Percentiles rank a stretch among this genome's conserved stretches.
Conservation (phyloP, 805 yeast species). For the Suhomyces vadensis region DNA sequence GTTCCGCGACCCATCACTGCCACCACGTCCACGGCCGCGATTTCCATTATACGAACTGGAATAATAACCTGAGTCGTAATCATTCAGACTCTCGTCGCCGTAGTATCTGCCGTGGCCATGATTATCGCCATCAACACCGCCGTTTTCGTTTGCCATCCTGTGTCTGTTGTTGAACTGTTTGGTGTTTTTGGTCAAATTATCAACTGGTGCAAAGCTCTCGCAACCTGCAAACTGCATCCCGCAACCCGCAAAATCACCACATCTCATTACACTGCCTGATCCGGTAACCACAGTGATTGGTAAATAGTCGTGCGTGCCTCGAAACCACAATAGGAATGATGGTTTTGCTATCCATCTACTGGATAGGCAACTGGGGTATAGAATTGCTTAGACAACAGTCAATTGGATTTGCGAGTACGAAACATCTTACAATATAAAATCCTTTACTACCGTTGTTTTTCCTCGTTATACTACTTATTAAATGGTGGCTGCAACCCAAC, state of each 20-base stretch:
- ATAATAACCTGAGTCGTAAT: not conserved
- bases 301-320: constrained; percentile 6
- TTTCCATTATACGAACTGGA: constrained; percentile 2
- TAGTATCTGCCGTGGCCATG: constrained; percentile 4
- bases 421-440: no score
- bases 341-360: constrained; percentile 1
- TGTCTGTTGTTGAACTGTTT: not conserved
- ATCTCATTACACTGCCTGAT: constrained; percentile 13
- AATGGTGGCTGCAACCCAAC: constrained; percentile 2
- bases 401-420: no score
- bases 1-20: constrained; percentile 8
- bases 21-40: constrained; percentile 9
- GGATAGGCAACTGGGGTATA: constrained; percentile 1
- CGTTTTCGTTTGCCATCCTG: constrained; percentile 3
- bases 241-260: constrained; percentile 5
- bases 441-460: no score
- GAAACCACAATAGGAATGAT: constrained; percentile 3
- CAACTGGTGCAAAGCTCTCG: no score
- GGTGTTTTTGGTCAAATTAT: no score
- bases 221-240: constrained; percentile 4
- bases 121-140: constrained; percentile 3
- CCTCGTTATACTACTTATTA: no score
- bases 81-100: constrained; percentile 4
- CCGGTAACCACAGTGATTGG: constrained; percentile 4
- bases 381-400: not conserved